Evolutionary conservation across 1,139 yeast species (phyloP), one percentile per base, ranked within the genome.

Genomic region (Hansenula sp.): DNA sequence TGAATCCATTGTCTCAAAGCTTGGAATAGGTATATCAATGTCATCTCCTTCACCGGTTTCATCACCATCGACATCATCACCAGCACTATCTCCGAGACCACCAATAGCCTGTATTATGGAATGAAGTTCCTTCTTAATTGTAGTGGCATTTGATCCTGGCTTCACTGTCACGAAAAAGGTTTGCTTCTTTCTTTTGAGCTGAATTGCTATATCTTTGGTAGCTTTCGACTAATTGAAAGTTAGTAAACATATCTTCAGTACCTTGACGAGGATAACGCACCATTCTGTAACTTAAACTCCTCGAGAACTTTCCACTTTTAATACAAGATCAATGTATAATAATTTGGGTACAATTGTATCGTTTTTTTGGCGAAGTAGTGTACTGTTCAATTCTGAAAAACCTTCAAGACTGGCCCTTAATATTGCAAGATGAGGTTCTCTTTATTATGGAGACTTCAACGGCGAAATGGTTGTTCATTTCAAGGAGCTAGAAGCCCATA

Each of bases 51-150:
- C 39, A 16, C 17, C 32, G 4, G 14, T 13, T 7, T 35, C 32
- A n/a, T 24, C 47, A n/a, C 46, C 53, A 17, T n/a, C 27, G 2
- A 21, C 38, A 5, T 25, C 29, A 2, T 33, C 10, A 18, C 30
- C 22, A 16, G 34, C 13, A 6, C 36, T 36, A 3, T 43, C 42
- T 3, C 35, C 30, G 26, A 75, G 45, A 0, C 83, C 83, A 3
- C 82, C 82, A 1, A 78, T 63, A 13, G 57, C 50, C 43, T 69
- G 67, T 31, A 79, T 68, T 24, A 71, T 67, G 2, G 54, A 51
- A 3, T 60, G 56, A 27, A 78, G 59, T 20, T 56, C 48, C 4
- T 45, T 43, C 41, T 65, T 65, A 34, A 78, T 51, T n/a, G 53
- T 56, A 5, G 48, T 45, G 8, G 68, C 36, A 0, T 68, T 61